Evolutionary conservation across 371 early-diverging fungal species (phyloP).

Genomic region (Choanephora cucurbitarum): DNA sequence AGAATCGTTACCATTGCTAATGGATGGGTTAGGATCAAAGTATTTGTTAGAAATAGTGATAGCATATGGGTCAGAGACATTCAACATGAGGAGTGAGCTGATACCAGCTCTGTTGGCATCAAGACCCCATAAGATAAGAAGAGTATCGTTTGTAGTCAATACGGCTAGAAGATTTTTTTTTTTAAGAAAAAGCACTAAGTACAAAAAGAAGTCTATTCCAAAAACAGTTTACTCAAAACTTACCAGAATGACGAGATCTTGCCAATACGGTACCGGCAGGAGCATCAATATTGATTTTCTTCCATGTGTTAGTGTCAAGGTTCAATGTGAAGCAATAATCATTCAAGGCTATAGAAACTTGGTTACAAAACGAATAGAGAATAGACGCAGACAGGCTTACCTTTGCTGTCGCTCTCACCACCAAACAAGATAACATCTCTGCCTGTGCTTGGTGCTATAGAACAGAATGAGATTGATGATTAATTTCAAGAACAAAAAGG

Average conservation of each 20-base stretch:
- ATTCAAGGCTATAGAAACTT: neutral
- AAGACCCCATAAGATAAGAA: slow-evolving; percentile 3
- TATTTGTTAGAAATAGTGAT: slow-evolving; percentile 1
- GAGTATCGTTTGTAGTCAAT: neutral
- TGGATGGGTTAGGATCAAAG: neutral
- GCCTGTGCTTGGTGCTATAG: slow-evolving; percentile 2
- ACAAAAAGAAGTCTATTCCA: too few species aligned
- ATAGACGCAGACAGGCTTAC: neutral
- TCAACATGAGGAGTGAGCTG: neutral
- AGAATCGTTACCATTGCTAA: neutral
- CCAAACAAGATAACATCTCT: slow-evolving; percentile 7
- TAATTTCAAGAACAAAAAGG: neutral
- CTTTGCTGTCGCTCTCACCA: slow-evolving; percentile 3
- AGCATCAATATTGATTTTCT: neutral
- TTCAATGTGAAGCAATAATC: slow-evolving; percentile 10
- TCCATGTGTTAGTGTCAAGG: slow-evolving; percentile 1
- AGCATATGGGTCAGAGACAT: slow-evolving; percentile 2
- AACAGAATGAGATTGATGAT: too few species aligned
- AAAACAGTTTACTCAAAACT: too few species aligned
- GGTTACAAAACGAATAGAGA: too few species aligned
- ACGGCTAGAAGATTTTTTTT: slow-evolving; percentile 5
- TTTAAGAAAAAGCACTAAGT: neutral
- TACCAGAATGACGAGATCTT: slow-evolving; percentile 6
- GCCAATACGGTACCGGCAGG: neutral
- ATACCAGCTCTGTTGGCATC: slow-evolving; percentile 6